Conservation (phyloP, 371 early-diverging fungal genomes). For the Mortierella sp. region DNA sequence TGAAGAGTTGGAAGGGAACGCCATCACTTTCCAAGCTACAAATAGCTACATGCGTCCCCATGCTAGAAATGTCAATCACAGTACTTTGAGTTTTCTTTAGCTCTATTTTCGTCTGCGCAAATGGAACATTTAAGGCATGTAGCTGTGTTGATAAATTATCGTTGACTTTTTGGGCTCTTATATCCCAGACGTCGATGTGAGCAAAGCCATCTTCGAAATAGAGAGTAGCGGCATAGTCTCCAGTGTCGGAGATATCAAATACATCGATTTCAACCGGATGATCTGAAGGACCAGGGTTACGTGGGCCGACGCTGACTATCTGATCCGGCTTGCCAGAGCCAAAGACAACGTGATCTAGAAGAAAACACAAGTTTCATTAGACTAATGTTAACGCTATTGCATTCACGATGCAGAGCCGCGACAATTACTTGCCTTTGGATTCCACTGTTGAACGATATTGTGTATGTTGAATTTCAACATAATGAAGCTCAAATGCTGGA, state of each 20-base stretch:
- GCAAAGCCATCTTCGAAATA: neutral
- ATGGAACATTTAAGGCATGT: neutral
- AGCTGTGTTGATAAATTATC: neutral
- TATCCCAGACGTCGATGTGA: slow-evolving; percentile 22
- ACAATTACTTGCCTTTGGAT: neutral
- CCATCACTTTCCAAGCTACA: neutral
- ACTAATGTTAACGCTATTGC: too few species aligned
- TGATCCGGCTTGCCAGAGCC: slow-evolving; percentile 14
- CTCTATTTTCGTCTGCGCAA: neutral
- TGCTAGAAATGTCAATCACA: slow-evolving; percentile 1
- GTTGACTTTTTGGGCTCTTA: neutral
- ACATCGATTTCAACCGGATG: neutral
- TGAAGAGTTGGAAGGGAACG: neutral
- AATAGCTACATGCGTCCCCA: slow-evolving; percentile 1
- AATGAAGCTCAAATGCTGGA: slow-evolving; percentile 1
- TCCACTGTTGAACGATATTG: neutral
- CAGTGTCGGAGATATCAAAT: slow-evolving; percentile 20
- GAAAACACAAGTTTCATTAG: neutral
- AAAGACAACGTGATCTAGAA: slow-evolving; percentile 22
- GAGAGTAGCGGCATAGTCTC: slow-evolving; percentile 10
- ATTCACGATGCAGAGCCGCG: too few species aligned
- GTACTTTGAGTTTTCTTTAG: neutral
- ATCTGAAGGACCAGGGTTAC: neutral
- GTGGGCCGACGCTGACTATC: slow-evolving; percentile 7
- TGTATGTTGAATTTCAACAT: neutral